phyloP scores from a whole-genome alignment of 345 rosid species.

The Hibiscus tridactylites region DNA sequence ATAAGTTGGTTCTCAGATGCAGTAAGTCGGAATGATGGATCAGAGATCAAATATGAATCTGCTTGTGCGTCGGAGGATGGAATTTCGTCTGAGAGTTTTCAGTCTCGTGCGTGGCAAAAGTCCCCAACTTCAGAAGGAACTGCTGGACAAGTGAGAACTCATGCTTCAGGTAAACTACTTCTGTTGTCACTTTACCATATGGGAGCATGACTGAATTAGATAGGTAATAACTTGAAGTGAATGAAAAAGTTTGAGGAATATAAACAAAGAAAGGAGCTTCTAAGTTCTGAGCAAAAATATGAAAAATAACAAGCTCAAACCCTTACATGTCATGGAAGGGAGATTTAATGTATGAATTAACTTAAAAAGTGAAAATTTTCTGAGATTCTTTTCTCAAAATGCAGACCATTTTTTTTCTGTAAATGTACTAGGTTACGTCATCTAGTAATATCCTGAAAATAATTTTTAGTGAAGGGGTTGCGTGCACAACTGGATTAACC shows the following conservation, averaged over 20 bases:
- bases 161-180: conserved; percentile 57
- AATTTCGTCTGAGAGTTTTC: conserved; percentile 49
- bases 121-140: conserved; percentile 51
- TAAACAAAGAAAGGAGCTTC: neutral
- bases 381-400: neutral
- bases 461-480: neutral
- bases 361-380: neutral
- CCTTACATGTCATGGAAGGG: neutral
- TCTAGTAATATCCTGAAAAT: neutral
- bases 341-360: neutral
- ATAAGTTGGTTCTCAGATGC: conserved; percentile 66
- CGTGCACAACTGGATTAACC: neutral
- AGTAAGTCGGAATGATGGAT: conserved; percentile 38
- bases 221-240: neutral
- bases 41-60: conserved; percentile 51
- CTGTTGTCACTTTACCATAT: neutral
- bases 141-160: conserved; percentile 27
- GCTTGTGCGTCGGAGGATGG: conserved; percentile 60
- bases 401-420: neutral
- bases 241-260: neutral
- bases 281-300: neutral
- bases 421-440: neutral
- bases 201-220: neutral
- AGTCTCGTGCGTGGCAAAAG: conserved; percentile 48
- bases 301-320: neutral